Base-by-base conservation (phyloP, 2,329 filamentous ascomycete genomes). In the Capronia americana region DNA sequence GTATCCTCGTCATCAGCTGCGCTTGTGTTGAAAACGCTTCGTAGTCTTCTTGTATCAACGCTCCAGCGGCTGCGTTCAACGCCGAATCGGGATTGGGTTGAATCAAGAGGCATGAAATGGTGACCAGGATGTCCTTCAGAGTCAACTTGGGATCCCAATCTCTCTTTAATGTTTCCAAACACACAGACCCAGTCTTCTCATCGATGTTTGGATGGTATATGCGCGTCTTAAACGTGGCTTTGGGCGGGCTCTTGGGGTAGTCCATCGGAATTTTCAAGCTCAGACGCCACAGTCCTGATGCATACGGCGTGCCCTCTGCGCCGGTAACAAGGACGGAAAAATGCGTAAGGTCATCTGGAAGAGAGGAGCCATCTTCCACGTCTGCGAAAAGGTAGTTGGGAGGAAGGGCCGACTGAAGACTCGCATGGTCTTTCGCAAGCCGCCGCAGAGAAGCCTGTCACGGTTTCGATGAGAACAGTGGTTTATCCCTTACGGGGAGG, bases 201-300 rank as follows among this genome's bases (percentile, higher is more conserved):
- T 89, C 87, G 57, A 89, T 84, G 71, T 89, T 89, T 0, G 87
- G 87, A 70, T 89, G 87, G 82, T 86, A 89, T 69, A 89, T 85
- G 5, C 83, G 80, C 2, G 87, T 89, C 61, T 81, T 82, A 73
- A 89, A 89, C 34, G 82, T 81, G 2, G 87, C 87, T 48, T 86
- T 88, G 0, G 84, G 84, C 17, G 84, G 83, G 20, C 76, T 75
- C 46, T 76, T 75, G 11, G 84, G 84, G 41, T 75, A 75, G 61
- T 75, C 73, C 8, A 64, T 78, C 0, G 87, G 87, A 38, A 89
- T 87, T 54, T 84, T 82, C 55, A 89, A 80, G 70, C 86, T 85
- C 1, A 89, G 75, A 63, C 82, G 83, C 84, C 85, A 89, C 23
- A 89, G 76, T 28, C 87, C 87, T 24, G 80, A 75, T 0, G 82